phyloP scores from a whole-genome alignment of 1,284 basidiomycete species.

The Cutaneotrichosporon sp. region DNA sequence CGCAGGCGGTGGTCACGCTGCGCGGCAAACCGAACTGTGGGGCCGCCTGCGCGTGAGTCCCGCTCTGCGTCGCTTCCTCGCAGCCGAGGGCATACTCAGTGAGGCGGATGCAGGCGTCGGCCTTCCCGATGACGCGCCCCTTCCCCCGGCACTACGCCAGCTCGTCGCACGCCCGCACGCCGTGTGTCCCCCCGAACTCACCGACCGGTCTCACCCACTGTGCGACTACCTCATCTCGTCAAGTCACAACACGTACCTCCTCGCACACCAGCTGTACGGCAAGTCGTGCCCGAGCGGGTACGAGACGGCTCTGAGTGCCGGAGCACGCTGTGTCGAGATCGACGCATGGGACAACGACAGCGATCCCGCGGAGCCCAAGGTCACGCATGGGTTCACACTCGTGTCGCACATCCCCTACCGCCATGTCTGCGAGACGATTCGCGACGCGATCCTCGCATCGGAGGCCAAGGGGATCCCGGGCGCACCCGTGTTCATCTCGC shows the following conservation, averaged over 20 bases:
- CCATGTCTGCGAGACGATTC: conserved; percentile 23
- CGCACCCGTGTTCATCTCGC: conserved; percentile 18
- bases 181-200: conserved; percentile 13
- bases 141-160: conserved; percentile 8
- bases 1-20: conserved; percentile 21
- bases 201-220: conserved; percentile 60
- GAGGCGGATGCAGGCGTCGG: conserved; percentile 10
- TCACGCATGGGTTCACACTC: conserved; percentile 28
- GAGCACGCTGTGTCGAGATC: conserved; percentile 27
- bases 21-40: background rate
- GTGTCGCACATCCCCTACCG: conserved; percentile 25
- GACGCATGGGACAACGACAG: conserved; percentile 25
- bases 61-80: conserved; percentile 17
- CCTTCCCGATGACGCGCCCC: background rate
- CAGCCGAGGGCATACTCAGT: conserved; percentile 16
- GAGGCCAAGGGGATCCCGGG: background rate
- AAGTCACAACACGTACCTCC: conserved; percentile 96
- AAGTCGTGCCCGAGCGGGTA: conserved; percentile 19
- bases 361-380: conserved; percentile 23
- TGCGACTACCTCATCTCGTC: conserved; percentile 89
- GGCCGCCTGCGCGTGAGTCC: conserved; percentile 17
- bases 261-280: conserved; percentile 55
- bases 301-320: conserved; percentile 16
- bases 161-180: conserved; percentile 20
- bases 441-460: conserved; percentile 15